A percentile compares a stretch with the other conserved stretches of the same genome.
These are phyloP conservation scores for Cairneyella variabilis DNA, from an alignment of 495 filamentous ascomycete species.

Conservation along the genomic window DNA sequence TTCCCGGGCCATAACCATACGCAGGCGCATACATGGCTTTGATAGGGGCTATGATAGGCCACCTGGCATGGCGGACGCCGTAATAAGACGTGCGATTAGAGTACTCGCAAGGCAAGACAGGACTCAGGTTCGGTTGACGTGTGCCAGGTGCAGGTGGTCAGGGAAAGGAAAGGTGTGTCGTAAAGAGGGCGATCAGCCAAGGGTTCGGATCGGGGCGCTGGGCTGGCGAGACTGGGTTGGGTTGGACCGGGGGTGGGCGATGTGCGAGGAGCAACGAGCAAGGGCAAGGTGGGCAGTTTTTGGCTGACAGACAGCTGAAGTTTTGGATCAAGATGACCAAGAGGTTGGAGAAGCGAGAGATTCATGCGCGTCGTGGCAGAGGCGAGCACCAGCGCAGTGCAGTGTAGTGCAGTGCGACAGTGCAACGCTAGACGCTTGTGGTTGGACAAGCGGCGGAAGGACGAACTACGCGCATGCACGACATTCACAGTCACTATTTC, in stretches of 20 bases:
- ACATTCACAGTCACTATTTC: too few relatives aligned
- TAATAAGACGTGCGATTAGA: neutral
- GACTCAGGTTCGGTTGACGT: neutral
- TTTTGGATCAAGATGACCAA: neutral
- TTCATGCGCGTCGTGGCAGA: too few relatives aligned
- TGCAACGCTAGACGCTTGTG: too few relatives aligned
- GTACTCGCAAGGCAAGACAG: too few relatives aligned
- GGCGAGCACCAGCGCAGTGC: too few relatives aligned
- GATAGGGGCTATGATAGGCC: conserved; percentile 1
- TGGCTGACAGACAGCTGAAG: too few relatives aligned
- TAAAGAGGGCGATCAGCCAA: neutral
- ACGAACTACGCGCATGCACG: too few relatives aligned
- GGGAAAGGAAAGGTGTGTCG: neutral
- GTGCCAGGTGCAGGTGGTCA: neutral
- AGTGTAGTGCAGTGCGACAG: too few relatives aligned
- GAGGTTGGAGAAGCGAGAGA: too few relatives aligned
- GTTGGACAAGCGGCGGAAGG: too few relatives aligned
- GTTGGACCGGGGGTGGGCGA: neutral
- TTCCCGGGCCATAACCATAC: conserved; percentile 20
- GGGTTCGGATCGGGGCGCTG: neutral
- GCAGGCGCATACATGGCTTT: conserved; percentile 22
- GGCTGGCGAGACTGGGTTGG: neutral
- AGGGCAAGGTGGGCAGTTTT: neutral
- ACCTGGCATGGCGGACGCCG: neutral
- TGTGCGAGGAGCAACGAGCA: neutral